phyloP scores from a whole-genome alignment of 768 basidiomycete species.

The Tulasnella sp. region DNA sequence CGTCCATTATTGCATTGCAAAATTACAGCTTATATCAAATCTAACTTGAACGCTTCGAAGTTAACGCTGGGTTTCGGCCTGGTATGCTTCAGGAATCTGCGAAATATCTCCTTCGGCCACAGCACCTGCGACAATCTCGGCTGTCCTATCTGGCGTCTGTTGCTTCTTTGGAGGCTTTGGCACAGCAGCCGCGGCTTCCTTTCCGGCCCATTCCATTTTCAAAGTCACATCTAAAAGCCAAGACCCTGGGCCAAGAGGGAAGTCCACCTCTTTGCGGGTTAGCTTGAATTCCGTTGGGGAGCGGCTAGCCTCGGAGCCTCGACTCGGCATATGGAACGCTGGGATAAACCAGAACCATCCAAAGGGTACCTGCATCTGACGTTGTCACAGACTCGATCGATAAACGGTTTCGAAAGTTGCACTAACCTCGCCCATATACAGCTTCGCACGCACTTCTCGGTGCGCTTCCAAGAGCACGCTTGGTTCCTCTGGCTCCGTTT shows the following conservation, averaged over 20 bases:
- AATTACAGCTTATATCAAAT: not conserved
- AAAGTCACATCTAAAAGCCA: constrained; percentile 59
- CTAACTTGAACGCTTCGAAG: not conserved
- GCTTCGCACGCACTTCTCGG: constrained; percentile 61
- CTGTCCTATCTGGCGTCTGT: not conserved
- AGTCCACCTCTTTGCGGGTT: constrained; percentile 62
- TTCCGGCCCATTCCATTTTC: constrained; percentile 44
- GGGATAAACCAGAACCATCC: constrained; percentile 87
- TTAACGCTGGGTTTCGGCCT: not conserved
- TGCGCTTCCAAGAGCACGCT: constrained; percentile 56
- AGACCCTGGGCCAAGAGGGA: constrained; percentile 64
- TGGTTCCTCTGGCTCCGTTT: constrained; percentile 17
- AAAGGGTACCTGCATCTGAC: constrained; percentile 49
- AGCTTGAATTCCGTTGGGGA: constrained; percentile 36
- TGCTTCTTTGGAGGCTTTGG: constrained; percentile 25
- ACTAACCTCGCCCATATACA: constrained; percentile 62
- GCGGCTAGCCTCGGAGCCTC: not conserved
- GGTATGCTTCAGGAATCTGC: not conserved
- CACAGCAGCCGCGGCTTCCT: constrained; percentile 21
- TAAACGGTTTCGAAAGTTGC: not conserved
- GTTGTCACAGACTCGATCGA: not conserved
- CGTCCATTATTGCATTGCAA: not conserved
- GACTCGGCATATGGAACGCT: constrained; percentile 58
- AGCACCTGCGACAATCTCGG: not conserved
- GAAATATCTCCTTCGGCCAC: constrained; percentile 5